A percentile compares a stretch with the other conserved stretches of the same genome.
Evolutionary conservation across 78 protist genomes (phyloP).

Genomic region (Emiliania huxleyi): DNA sequence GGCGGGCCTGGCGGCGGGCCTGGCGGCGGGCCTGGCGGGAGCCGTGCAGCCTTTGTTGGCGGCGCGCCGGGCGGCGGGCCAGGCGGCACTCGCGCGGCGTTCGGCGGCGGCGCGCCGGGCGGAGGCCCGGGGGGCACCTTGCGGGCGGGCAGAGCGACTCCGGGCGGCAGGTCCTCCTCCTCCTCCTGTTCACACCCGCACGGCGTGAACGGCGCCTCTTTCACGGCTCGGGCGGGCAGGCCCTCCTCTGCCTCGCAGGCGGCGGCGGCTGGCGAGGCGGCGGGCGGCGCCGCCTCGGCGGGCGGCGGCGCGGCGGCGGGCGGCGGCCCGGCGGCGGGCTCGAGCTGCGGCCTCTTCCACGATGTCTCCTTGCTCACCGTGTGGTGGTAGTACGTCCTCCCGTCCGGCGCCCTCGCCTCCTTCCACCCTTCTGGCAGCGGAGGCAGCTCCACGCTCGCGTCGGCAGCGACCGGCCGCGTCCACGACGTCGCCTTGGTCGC

Average conservation of each 20-base stretch:
- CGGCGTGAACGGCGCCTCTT: no score
- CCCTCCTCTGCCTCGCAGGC: background rate
- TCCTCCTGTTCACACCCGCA: no score
- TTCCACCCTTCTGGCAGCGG: background rate
- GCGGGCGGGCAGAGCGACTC: no score
- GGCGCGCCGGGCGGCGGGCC: background rate
- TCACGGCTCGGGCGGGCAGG: background rate
- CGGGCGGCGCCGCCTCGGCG: background rate
- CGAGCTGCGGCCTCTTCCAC: background rate
- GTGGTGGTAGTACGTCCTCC: background rate
- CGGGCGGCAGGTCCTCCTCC: no score
- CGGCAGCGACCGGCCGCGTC: background rate
- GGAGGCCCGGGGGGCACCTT: background rate
- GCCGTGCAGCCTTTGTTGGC: background rate
- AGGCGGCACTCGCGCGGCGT: background rate
- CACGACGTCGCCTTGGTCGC: background rate
- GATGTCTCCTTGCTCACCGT: background rate
- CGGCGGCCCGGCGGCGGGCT: background rate
- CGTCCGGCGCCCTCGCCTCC: background rate
- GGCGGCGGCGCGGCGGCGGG: background rate
- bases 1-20: background rate
- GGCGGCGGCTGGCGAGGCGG: background rate
- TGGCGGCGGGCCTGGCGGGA: background rate
- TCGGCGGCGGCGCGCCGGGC: background rate
- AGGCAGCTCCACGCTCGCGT: background rate